These are phyloP conservation scores for Emergomyces pasteurianus DNA, from an alignment of 2,329 filamentous ascomycete genomes.

Conservation along the genomic window DNA sequence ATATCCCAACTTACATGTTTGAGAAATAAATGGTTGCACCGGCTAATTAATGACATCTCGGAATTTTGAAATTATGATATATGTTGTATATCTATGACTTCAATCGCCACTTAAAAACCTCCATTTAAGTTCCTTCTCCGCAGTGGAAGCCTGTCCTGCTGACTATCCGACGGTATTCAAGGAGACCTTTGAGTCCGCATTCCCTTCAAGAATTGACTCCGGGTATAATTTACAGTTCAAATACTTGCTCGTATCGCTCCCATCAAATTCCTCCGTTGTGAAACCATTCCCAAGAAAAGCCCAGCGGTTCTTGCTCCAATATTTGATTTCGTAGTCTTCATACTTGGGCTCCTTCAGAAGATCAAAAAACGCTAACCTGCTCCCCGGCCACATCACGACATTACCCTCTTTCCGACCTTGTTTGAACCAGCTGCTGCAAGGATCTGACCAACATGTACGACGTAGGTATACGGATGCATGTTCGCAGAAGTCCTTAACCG, in stretches of 20 bases:
- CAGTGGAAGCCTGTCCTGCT: not conserved
- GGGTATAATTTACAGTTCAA: constrained; percentile 10
- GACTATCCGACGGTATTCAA: not conserved
- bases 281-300: constrained; percentile 11
- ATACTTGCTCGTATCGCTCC: constrained; percentile 9
- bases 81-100: not conserved
- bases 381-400: constrained; percentile 16
- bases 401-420: constrained; percentile 14
- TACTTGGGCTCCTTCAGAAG: constrained; percentile 8
- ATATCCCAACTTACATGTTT: not conserved
- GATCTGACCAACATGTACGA: constrained; percentile 9
- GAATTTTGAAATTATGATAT: not conserved
- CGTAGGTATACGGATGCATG: constrained; percentile 9
- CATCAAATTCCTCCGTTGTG: constrained; percentile 7
- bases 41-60: not conserved
- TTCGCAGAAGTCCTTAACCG: constrained; percentile 8
- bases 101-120: not conserved
- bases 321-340: constrained; percentile 12
- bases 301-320: constrained; percentile 12
- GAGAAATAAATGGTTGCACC: not conserved
- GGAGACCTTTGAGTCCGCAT: not conserved
- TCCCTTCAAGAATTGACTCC: not conserved
- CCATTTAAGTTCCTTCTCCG: not conserved
- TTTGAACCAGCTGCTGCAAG: constrained; percentile 14
- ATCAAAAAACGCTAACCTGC: constrained; percentile 11